Base-by-base conservation (phyloP, 2,329 filamentous ascomycete genomes). In the Westerdykella ornata region DNA sequence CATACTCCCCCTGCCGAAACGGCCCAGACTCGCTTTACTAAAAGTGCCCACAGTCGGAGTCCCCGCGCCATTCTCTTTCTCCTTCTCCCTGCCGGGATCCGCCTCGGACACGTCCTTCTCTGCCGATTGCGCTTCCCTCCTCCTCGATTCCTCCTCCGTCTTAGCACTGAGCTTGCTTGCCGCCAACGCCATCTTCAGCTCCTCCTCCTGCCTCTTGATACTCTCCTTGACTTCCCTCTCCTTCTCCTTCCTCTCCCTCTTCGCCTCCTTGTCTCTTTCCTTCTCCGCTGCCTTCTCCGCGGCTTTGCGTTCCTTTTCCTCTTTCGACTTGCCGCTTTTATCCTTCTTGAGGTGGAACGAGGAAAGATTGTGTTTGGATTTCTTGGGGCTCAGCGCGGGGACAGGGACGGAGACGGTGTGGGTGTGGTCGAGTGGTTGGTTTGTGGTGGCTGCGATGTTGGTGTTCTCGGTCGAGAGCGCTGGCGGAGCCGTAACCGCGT, bases 1-100 rank as follows among this genome's bases (percentile, higher is more conserved):
- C 69, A 86, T 90, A 63, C 82, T 87, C 8, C 80, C 80, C 41
- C 82, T 75, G 52, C 81, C 78, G 49, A 85, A 81, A 34, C 85
- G 75, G 54, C 78, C 80, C 32, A 92, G 68, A 6, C 70, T 65
- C 38, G 62, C 52, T 7, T 65, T 50, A 17, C 63, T 66, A 38
- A 62, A 66, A 26, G 8, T 26, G 22, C 22, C 22, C 22, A 26
- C 22, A 7, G 22, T 26, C 22, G 22, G 22, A 8, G 22, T 26
- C 22, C 22, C 22, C 16, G 58, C 51, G 4, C 72, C 69, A 35
- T 68, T 68, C 16, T 66, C 53, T 35, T 59, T 65, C 22, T 52
- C 56, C 29, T 49, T 47, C 35, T 45, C 46, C 37, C 43, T 55
- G n/a, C 12, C 18, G 34, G 56, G 44, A 11, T 47, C 44, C 4